Conservation (phyloP, 176 grass and related monocot species). For the Echinochloa phyllopogon region DNA sequence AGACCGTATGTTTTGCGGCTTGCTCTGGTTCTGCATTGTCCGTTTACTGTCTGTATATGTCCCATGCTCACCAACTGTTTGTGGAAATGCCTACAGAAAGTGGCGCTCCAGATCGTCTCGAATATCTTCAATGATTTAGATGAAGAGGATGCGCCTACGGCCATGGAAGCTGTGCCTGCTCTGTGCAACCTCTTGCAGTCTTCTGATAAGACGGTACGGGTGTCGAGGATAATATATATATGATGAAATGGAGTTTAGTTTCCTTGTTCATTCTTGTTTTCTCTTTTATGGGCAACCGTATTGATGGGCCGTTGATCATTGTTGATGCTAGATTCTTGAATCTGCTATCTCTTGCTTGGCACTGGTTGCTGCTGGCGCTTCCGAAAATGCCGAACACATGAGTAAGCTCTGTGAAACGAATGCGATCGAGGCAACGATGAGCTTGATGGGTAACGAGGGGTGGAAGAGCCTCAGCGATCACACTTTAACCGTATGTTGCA, state of each 20-base stretch:
- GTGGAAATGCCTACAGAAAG: constrained; percentile 49
- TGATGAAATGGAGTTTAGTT: background rate
- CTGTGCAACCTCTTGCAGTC: constrained; percentile 64
- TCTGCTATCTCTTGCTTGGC: constrained; percentile 45
- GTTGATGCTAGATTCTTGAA: constrained; percentile 46
- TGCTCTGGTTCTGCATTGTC: background rate
- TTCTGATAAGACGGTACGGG: constrained; percentile 42
- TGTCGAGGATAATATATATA: background rate
- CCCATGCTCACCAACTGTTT: constrained; percentile 32
- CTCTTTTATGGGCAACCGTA: background rate
- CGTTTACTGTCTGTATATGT: background rate
- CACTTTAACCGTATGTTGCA: constrained; percentile 50
- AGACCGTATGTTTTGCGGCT: background rate
- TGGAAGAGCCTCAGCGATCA: constrained; percentile 47
- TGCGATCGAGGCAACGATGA: constrained; percentile 36
- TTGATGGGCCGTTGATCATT: constrained; percentile 10
- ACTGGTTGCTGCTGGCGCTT: constrained; percentile 26
- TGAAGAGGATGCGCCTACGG: constrained; percentile 23
- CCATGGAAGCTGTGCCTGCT: constrained; percentile 52
- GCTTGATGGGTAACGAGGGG: constrained; percentile 45
- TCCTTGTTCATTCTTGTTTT: background rate
- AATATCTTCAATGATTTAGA: constrained; percentile 15
- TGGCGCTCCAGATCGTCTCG: constrained; percentile 48
- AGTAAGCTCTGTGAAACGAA: constrained; percentile 51
- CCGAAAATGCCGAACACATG: constrained; percentile 36